Evolutionary conservation across 306 rosid genomes (phyloP).

Genomic region (Dalbergia cochinchinensis): DNA sequence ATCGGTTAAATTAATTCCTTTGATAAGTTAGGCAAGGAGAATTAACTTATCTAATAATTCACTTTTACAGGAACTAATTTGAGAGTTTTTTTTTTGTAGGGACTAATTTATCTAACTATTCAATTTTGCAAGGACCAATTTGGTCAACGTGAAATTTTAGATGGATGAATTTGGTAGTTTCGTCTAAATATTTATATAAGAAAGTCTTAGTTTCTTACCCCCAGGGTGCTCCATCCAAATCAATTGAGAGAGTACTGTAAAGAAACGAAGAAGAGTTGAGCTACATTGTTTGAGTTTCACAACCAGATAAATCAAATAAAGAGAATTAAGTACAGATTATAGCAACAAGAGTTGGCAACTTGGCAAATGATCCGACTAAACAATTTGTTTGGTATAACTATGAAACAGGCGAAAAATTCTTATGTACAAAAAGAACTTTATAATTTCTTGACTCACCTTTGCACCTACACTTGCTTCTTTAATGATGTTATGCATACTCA

Average conservation of each 20-base stretch:
- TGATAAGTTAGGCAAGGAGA: no score
- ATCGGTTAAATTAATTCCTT: no score
- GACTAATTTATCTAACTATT: no score
- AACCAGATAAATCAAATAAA: background rate
- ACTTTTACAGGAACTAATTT: no score
- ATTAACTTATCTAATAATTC: no score
- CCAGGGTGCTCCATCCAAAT: conserved; percentile 75
- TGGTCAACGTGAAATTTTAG: no score
- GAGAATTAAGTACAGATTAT: background rate
- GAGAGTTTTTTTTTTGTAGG: no score
- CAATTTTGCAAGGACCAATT: no score
- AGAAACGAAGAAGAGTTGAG: background rate
- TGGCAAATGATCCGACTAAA: background rate
- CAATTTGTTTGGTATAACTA: background rate
- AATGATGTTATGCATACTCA: no score
- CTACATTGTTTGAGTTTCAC: background rate
- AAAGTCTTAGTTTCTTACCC: conserved; percentile 58
- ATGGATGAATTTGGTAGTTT: no score
- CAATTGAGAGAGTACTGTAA: conserved; percentile 73
- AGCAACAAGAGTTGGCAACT: background rate
- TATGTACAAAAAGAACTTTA: background rate
- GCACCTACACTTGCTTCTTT: no score
- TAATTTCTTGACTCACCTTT: background rate
- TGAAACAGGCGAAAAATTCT: conserved; percentile 5
- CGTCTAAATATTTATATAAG: background rate